Evolutionary conservation across 2,329 filamentous ascomycete species (phyloP), one percentile per base, ranked within the genome.

Genomic region (Stemphylium lycopersici): DNA sequence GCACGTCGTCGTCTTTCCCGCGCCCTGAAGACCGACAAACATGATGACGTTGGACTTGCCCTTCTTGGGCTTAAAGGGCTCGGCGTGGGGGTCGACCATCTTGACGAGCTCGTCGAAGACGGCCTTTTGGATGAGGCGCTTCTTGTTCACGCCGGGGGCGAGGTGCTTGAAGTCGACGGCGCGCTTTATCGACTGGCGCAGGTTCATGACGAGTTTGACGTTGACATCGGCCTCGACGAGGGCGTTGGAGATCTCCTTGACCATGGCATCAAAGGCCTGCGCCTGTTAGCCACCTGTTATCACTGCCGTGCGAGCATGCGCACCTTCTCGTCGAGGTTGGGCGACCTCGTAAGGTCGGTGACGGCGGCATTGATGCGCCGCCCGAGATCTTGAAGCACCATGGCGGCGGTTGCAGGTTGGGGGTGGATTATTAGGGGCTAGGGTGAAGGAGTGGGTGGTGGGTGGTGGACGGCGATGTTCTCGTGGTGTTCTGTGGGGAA

Each of bases 371-470:
- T 98, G 78, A 99, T 98, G 80, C 95, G 95, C 83, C 93, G 92
- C 69, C 95, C 95, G 56, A 99, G 86, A 85, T 99, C 95, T 87
- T 96, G 93, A 74, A 99, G 90, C 84, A 99, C 95, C 95, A 99
- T 99, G 62, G 58, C 58, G 58, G 63, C 59, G 62, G 62, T 58
- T 61, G 55, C 58, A 58, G 22, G n/a, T 13, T 38, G 45, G 26
- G 54, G 15, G 20, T 11, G 38, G 46, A 42, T 11, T 42, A 44
- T 47, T 48, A 24, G 38, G 8, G 34, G 58, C 43, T 50, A 33
- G 16, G 46, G 20, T 29, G 16, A 31, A 20, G 46, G 29, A 13
- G 40, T 53, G 55, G 50, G 52, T 44, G 55, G 43, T 54, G 41
- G 43, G 34, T 49, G 48, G 26, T 51, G n/a, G n/a, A 52, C 52